Base-by-base conservation (phyloP, 192 early-diverging fungal genomes). In the Jimgerdemannia flammicorona region DNA sequence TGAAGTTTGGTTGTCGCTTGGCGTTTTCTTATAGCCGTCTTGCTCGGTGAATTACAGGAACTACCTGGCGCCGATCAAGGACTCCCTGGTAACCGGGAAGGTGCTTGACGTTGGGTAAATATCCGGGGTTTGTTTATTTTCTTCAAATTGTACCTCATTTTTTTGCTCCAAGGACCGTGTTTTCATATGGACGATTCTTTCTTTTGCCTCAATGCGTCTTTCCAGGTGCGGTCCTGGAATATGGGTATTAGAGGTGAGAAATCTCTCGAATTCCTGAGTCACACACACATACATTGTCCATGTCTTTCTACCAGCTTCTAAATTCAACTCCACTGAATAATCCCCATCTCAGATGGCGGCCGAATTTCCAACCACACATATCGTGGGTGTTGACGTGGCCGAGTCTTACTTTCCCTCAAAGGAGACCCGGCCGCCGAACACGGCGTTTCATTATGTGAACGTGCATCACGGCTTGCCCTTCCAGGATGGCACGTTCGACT, bases 371-470 rank as follows among this genome's bases (percentile, higher is more conserved):
- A 10, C 19, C 0, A 41, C 67, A 6, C 67, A 68, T 68, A 40
- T 68, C 40, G 67, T 68, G 19, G 67, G 67, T 0, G 67, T 68
- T 41, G 67, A 68, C 2, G 40, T 68, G 7, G 67, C 67, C 2
- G 67, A 68, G 40, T 68, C 67, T 2, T 2, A 68, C 40, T 68
- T 68, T 18, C 67, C 67, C 7, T 9, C 19, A 7, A 59, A 59
- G 49, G 49, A 59, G 14, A 59, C 49, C 8, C 49, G 49, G 14
- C 67, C 67, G 9, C 67, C 67, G 19, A 68, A 68, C 67, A 68
- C 40, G 18, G 19, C 67, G 19, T 68, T 68, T 68, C 67, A 68
- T 40, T 68, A 68, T 19, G 67, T 68, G 29, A 68, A 68, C 40
- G 19, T 68, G 40, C 67, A 40, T 68, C 19, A 68, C 67, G 67